These are phyloP conservation scores for Tetrahymena thermophila DNA, from an alignment of 73 alveolate genomes.

Conservation along the genomic window DNA sequence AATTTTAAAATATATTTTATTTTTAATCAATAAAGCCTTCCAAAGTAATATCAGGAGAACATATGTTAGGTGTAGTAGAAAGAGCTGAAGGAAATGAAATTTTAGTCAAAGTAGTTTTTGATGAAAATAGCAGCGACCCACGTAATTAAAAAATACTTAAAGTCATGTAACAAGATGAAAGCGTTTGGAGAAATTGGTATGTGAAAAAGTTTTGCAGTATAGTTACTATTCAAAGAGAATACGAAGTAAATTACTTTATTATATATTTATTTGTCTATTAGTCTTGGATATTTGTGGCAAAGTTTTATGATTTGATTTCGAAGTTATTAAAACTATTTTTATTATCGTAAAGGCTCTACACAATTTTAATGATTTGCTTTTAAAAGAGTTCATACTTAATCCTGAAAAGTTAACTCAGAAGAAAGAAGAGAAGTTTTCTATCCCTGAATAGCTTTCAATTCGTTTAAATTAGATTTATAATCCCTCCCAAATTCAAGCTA, in stretches of 20 bases:
- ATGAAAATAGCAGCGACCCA: background rate
- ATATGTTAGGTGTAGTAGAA: background rate
- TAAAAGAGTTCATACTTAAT: background rate
- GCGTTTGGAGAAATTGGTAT: background rate
- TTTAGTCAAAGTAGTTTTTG: background rate
- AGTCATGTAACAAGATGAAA: background rate
- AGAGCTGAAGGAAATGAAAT: background rate
- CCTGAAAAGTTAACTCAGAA: background rate
- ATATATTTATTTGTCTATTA: background rate
- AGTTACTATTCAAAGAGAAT: background rate
- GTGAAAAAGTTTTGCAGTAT: background rate
- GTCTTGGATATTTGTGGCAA: background rate
- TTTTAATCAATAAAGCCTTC: background rate
- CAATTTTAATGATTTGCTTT: conserved; percentile 4
- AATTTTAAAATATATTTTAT: background rate
- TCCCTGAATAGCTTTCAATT: background rate
- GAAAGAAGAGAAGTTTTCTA: conserved; percentile 6
- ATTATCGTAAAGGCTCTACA: conserved; percentile 18
- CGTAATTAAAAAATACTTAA: background rate
- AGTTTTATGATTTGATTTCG: background rate
- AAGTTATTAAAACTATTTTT: background rate
- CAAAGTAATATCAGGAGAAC: background rate
- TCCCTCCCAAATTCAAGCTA: conserved; percentile 10
- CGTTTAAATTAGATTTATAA: conserved; percentile 13
- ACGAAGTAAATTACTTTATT: background rate